Evolutionary conservation across 1,284 basidiomycete genomes (phyloP).

Genomic region (Spongiforma sp.): DNA sequence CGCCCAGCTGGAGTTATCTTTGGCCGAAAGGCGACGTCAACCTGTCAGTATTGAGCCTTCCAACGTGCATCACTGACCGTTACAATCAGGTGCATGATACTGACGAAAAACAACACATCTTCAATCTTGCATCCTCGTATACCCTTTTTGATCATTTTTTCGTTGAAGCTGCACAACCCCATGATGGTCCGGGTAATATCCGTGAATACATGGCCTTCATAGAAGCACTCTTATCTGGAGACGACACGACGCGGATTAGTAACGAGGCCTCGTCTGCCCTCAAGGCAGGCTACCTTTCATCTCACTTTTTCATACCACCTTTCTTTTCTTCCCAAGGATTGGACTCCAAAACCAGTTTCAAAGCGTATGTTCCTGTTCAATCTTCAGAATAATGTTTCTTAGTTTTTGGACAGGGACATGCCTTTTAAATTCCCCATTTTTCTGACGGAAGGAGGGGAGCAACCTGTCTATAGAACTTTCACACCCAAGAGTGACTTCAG

Average conservation of each 20-base stretch:
- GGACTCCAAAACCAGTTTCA: not conserved
- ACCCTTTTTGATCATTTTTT: not conserved
- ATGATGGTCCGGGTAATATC: not conserved
- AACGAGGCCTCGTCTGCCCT: not conserved
- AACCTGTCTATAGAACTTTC: too few relatives aligned
- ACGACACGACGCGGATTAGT: not conserved
- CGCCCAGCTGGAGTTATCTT: not conserved
- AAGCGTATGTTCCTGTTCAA: not conserved
- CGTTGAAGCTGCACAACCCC: not conserved
- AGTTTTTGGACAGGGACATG: not conserved
- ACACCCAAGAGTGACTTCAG: not conserved
- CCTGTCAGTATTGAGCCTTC: not conserved
- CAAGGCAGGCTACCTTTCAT: not conserved
- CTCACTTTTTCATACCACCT: not conserved
- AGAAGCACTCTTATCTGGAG: not conserved
- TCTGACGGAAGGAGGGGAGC: not conserved
- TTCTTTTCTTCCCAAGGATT: not conserved
- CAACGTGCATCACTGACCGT: not conserved
- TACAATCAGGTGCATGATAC: not conserved
- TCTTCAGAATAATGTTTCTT: not conserved
- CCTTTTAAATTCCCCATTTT: not conserved
- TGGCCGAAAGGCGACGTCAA: not conserved
- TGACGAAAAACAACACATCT: not conserved
- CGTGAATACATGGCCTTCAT: not conserved
- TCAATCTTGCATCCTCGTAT: not conserved